Evolutionary conservation across 2,329 filamentous ascomycete genomes (phyloP).

Genomic region (Botrytis byssoidea): DNA sequence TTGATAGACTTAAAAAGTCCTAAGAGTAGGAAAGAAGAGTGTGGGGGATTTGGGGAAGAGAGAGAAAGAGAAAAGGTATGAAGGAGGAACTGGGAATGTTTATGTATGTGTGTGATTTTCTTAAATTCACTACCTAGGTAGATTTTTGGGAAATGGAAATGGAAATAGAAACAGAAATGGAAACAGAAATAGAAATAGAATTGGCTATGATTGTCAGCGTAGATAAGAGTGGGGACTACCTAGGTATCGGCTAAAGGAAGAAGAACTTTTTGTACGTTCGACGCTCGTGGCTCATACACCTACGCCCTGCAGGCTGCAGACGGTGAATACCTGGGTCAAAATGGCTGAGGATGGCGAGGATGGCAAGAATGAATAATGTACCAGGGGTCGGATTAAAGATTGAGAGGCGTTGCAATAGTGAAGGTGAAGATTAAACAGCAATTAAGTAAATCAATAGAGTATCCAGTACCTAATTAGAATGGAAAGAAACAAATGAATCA

Average conservation of each 20-base stretch:
- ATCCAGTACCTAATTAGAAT: not conserved
- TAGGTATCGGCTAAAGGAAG: not conserved
- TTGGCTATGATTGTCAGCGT: not conserved
- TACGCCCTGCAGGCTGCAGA: not conserved
- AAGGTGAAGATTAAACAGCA: not conserved
- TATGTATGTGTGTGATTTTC: not conserved
- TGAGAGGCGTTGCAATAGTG: not conserved
- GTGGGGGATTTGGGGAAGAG: not conserved
- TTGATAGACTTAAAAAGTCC: not conserved
- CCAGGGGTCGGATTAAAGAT: not conserved
- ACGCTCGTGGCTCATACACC: not conserved
- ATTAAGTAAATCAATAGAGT: not conserved
- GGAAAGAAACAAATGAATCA: not conserved
- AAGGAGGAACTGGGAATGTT: not conserved
- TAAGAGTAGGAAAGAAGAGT: not conserved
- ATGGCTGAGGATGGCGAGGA: not conserved
- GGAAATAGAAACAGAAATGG: no score
- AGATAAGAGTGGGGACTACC: not conserved
- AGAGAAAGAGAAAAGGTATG: not conserved
- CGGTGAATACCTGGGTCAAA: no score
- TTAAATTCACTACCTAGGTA: not conserved
- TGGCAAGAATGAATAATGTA: not conserved
- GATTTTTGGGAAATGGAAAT: not conserved
- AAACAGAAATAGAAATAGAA: not conserved
- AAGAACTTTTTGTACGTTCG: not conserved